Evolutionary conservation across 2,329 filamentous ascomycete genomes (phyloP).

Genomic region (Beauveria sp.): DNA sequence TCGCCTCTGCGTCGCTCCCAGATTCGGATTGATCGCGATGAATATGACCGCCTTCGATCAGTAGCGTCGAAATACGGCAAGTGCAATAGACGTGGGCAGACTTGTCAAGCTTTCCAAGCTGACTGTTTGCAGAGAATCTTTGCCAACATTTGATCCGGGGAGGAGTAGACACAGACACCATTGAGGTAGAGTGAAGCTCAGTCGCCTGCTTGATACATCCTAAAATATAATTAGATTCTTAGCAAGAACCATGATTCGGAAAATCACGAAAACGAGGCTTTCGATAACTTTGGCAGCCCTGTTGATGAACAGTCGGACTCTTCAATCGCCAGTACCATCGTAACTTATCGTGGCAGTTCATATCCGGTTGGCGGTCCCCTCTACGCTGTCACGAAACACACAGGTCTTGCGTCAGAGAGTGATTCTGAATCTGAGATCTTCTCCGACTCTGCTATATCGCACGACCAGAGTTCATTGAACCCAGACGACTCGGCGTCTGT

Average conservation of each 20-base stretch:
- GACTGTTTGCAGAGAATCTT: slow-evolving; percentile 30
- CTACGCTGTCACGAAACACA: neutral
- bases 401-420: neutral
- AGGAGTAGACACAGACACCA: slow-evolving; percentile 39
- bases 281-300: neutral
- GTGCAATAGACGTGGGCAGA: neutral
- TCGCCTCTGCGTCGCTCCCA: slow-evolving; percentile 3
- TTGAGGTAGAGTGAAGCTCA: slow-evolving; percentile 31
- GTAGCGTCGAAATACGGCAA: slow-evolving; percentile 9
- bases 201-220: neutral
- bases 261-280: neutral
- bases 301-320: neutral
- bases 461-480: neutral
- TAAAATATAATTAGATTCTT: slow-evolving; percentile 10
- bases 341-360: slow-evolving; percentile 1
- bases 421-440: slow-evolving; percentile 3
- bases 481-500: neutral
- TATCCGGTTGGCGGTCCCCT: neutral
- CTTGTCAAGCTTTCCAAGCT: neutral
- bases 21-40: slow-evolving; percentile 1
- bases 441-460: neutral
- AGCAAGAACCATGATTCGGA: neutral
- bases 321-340: neutral
- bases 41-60: slow-evolving; percentile 7
- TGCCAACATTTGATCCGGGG: slow-evolving; percentile 41